phyloP scores from a whole-genome alignment of 352 stramenopile species.

The Phytophthora pseudosyringae region DNA sequence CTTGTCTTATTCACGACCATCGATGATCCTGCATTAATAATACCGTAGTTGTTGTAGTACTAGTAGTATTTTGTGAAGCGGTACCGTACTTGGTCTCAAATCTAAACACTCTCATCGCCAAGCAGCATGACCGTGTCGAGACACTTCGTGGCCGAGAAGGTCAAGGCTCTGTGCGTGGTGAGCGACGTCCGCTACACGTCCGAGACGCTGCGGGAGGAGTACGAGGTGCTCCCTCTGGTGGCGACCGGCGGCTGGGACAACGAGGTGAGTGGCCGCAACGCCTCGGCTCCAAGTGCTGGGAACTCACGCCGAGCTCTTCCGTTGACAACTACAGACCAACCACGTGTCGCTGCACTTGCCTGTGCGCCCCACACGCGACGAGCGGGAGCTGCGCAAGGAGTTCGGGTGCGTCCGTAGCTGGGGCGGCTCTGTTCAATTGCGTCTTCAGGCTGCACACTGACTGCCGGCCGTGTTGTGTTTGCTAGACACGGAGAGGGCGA shows the following conservation, averaged over 20 bases:
- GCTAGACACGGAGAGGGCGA: constrained; percentile 20
- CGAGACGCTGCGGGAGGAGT: constrained; percentile 35
- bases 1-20: constrained; percentile 1
- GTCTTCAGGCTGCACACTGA: not conserved
- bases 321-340: constrained; percentile 39
- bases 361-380: constrained; percentile 49
- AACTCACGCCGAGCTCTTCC: not conserved
- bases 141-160: constrained; percentile 73
- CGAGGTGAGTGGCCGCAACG: constrained; percentile 37
- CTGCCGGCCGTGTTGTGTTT: constrained; percentile 1
- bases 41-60: not conserved
- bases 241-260: constrained; percentile 65
- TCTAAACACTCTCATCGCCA: not conserved
- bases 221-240: constrained; percentile 61
- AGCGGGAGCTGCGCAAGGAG: constrained; percentile 53
- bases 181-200: constrained; percentile 55
- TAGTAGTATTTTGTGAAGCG: not conserved
- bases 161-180: constrained; percentile 65
- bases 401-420: constrained; percentile 41
- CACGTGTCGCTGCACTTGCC: constrained; percentile 62
- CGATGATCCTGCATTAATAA: not conserved
- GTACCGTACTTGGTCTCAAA: constrained; percentile 3
- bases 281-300: not conserved
- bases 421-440: not conserved
- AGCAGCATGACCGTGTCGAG: constrained; percentile 52